Evolutionary conservation across 768 basidiomycete genomes (phyloP), one percentile per base, ranked within the genome.

Genomic region (Agaricus sinodeliciosus): DNA sequence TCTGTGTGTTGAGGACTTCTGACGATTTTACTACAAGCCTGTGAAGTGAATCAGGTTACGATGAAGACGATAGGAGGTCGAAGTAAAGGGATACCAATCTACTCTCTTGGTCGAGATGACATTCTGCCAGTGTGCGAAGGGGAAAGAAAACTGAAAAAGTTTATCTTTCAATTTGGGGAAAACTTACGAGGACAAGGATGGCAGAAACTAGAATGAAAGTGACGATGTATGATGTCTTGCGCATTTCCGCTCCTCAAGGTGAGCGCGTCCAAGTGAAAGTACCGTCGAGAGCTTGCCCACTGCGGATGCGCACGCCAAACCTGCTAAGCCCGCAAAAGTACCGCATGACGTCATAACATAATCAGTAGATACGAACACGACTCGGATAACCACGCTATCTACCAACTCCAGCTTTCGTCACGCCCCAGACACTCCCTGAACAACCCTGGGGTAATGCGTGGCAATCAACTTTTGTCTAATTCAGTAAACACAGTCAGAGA

Each of bases 221-320:
- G 48, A 85, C 57, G 25, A 76, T 78, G 57, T 89, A 89, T 0
- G 84, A 87, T 0, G 75, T 79, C 60, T 85, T 87, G 57, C 85
- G 74, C 85, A 87, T 59, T 15, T 19, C 35, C 39, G 34, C 51
- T 27, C 22, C 6, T 25, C 85, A 56, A 41, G 31, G 39, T 40
- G 26, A 18, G 37, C n/a, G 22, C 28, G 28, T 27, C 40, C 18
- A 13, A 18, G 22, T 47, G 28, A 18, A 8, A 16, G 28, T 31
- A 34, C n/a, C 16, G 43, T 9, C 13, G 15, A 25, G 22, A 26
- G 27, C 19, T 18, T n/a, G 15, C 16, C 2, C 5, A 18, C n/a
- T 18, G n/a, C 28, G 28, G 28, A 9, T 13, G 26, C 42, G 12
- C 42, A 22, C 16, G 26, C 9, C 9, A 26, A 18, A n/a, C 25